Evolutionary conservation across 768 basidiomycete species (phyloP), one percentile per base, ranked within the genome.

Genomic region (Plicaturopsis crispa): DNA sequence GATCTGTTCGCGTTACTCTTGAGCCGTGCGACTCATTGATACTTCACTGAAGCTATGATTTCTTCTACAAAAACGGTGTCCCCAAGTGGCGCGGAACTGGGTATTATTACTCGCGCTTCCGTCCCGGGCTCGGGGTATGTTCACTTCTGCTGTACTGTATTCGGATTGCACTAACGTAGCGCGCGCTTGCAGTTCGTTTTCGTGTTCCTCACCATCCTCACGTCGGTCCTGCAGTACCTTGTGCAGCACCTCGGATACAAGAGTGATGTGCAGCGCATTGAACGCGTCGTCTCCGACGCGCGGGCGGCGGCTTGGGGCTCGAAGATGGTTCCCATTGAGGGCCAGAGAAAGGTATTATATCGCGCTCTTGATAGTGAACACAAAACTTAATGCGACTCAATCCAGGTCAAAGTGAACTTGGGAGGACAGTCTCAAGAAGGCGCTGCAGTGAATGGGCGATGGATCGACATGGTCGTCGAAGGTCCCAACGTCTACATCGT

Each of bases 1-100:
- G 21, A 13, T 6, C 7, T 18, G 24, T 40, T 24, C 35, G 22
- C 4, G 33, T 10, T 8, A 11, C 13, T 44, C 48, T 40, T 6
- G 21, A 24, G 36, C n/a, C 22, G 7, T n/a, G 44, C 23, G 43
- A 41, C 31, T 20, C 24, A 21, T 24, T 21, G 13, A 19, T 35
- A 14, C 33, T 30, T 44, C 11, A 21, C n/a, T 21, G 14, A 44
- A 88, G 88, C 48, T 89, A 89, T 46, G 85, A 89, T 57, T 87
- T 87, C 59, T 99, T 98, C 73, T 87, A 86, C 70, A 92, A 94
- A 62, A 97, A 97, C 45, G 94, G 94, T 16, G 91, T 99, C 3
- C 94, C 94, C 1, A 86, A 74, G 55, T 99, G 94, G 94, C 73
- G 93, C 47, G 94, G 92, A 12, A 91, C 88, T 22, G 88, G 90